Evolutionary conservation across 345 rosid genomes (phyloP), one percentile per base, ranked within the genome.

Genomic region (Gossypium turneri): DNA sequence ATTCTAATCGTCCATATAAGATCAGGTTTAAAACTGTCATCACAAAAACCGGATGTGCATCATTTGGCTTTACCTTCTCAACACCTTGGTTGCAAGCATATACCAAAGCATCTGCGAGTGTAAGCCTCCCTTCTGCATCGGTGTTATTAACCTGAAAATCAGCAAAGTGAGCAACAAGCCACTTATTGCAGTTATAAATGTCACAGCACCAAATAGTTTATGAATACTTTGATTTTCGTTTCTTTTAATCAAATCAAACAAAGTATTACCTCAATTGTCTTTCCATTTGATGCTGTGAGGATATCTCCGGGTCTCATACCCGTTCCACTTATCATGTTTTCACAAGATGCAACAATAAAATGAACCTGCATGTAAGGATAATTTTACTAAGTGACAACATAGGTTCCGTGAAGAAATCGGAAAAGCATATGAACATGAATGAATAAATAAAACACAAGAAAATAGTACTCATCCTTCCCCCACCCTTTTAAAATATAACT

Each of bases 251-350:
- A 55, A 38, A 63, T 63, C 67, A 38, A 34, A 62, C 67, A 34
- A 16, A 29, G 13, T 1, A 62, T 63, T 48, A 63, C 47, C 67
- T 63, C 67, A 17, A 63, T 63, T 38, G 98, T 94, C 86, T 94
- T 94, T 75, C 98, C 98, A 50, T 94, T 94, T 62, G 98, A 89
- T 78, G 98, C 98, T 2, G 98, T 94, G 77, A 94, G 72, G 76
- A 94, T 84, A 79, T 94, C 98, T 67, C 98, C 98, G 24, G 98
- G 98, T 83, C 98, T 88, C 98, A 94, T 94, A 70, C 98, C 98
- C 1, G 98, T 90, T 75, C 98, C 98, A 79, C 98, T 94, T 44
- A 94, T 92, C 98, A 94, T 92, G 81, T 94, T 92, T 88, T 94
- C 98, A 81, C 98, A 94, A 80, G 98, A 92, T 59, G 98, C 98